phyloP scores from a whole-genome alignment of 371 early-diverging fungal species.

The Mucor circinelloides region DNA sequence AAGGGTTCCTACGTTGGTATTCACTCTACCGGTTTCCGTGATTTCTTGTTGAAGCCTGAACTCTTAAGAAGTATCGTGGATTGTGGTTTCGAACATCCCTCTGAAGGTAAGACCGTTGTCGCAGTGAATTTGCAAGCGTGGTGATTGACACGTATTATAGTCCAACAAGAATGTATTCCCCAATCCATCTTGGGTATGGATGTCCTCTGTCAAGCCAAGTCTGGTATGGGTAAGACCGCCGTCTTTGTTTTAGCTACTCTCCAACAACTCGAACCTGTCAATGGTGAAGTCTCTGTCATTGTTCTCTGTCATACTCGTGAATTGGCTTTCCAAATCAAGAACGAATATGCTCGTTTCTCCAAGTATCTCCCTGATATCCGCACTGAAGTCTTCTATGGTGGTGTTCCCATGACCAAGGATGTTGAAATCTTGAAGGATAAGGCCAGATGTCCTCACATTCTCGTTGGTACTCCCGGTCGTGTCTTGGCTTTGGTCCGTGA shows the following conservation, averaged over 20 bases:
- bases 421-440: slow-evolving; percentile 82
- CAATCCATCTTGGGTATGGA: slow-evolving; percentile 96
- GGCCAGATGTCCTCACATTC: slow-evolving; percentile 85
- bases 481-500: slow-evolving; percentile 88
- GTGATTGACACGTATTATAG: slow-evolving; percentile 44
- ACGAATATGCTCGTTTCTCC: slow-evolving; percentile 93
- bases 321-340: slow-evolving; percentile 97
- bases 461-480: slow-evolving; percentile 99
- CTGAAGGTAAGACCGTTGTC: slow-evolving; percentile 70
- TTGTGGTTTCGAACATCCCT: slow-evolving; percentile 99
- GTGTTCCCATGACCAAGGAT: slow-evolving; percentile 79
- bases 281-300: slow-evolving; percentile 83
- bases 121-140: background rate
- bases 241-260: slow-evolving; percentile 97
- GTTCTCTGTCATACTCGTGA: slow-evolving; percentile 98
- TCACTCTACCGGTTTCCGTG: slow-evolving; percentile 98
- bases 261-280: slow-evolving; percentile 90
- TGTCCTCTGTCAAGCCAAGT: slow-evolving; percentile 98
- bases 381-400: slow-evolving; percentile 94
- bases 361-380: slow-evolving; percentile 95
- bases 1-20: slow-evolving; percentile 98
- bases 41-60: slow-evolving; percentile 96
- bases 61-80: slow-evolving; percentile 93
- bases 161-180: slow-evolving; percentile 98
- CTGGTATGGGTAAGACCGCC: slow-evolving; percentile 99